Conservation (phyloP, 768 basidiomycete species). For the Mycena vulgaris region DNA sequence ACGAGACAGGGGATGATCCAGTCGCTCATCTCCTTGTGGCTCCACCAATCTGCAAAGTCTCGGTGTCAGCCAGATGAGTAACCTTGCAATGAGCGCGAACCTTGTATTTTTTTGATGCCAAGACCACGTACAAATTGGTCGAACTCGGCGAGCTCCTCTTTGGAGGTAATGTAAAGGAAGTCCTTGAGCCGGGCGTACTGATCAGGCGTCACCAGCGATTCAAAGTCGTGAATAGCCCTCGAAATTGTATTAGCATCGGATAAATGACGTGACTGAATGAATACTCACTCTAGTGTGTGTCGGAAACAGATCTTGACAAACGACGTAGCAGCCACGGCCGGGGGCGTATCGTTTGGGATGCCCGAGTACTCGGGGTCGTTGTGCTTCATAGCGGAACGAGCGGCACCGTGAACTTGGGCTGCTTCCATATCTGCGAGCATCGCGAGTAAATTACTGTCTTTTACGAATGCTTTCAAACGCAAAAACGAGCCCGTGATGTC, state of each 20-base stretch:
- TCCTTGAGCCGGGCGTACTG: not conserved
- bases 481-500: conserved; percentile 12
- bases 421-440: conserved; percentile 35
- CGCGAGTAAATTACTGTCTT: conserved; percentile 26
- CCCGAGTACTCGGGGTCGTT: conserved; percentile 20
- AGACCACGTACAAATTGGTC: not conserved
- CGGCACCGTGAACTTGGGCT: conserved; percentile 24
- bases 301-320: conserved; percentile 26
- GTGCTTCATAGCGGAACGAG: conserved; percentile 25
- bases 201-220: not conserved
- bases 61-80: not conserved
- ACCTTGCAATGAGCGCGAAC: not conserved
- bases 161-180: not conserved
- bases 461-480: conserved; percentile 16
- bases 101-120: not conserved
- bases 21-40: no score
- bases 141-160: not conserved
- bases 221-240: not conserved
- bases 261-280: not conserved
- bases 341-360: conserved; percentile 8
- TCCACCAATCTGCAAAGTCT: not conserved
- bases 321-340: not conserved
- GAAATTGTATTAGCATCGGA: no score
- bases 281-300: conserved; percentile 17
- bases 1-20: conserved; percentile 43